Evolutionary conservation across 1,139 yeast genomes (phyloP).

Genomic region (Protomyces arabidopsidicola): DNA sequence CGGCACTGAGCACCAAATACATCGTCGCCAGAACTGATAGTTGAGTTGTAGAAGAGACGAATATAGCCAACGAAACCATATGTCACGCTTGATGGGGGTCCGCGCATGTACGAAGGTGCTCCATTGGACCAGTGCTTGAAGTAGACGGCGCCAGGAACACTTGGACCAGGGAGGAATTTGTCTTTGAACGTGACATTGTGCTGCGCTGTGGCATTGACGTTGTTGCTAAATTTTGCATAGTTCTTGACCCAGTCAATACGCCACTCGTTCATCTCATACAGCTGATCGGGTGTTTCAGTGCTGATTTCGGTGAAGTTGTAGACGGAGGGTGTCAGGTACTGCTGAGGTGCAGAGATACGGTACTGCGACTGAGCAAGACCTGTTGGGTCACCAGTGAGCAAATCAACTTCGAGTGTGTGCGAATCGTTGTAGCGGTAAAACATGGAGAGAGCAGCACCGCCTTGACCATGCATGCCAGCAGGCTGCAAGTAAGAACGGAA

Average conservation of each 20-base stretch:
- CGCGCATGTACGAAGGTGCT: neutral
- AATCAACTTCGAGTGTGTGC: slow-evolving; percentile 9
- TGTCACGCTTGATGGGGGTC: neutral
- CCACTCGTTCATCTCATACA: slow-evolving; percentile 15
- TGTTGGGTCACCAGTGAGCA: slow-evolving; percentile 1
- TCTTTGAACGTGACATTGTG: neutral
- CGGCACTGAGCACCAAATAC: slow-evolving; percentile 21
- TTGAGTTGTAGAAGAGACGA: slow-evolving; percentile 21
- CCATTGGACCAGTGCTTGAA: slow-evolving; percentile 26
- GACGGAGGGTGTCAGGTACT: neutral
- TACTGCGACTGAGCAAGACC: slow-evolving; percentile 3
- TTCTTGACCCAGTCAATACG: slow-evolving; percentile 17
- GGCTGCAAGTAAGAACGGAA: slow-evolving; percentile 20
- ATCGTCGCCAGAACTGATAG: slow-evolving; percentile 13
- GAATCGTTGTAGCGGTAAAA: slow-evolving; percentile 21
- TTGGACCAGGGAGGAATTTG: neutral
- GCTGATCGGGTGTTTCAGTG: neutral
- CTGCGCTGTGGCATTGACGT: slow-evolving; percentile 1
- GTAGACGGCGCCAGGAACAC: slow-evolving; percentile 19
- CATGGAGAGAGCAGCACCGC: slow-evolving; percentile 18
- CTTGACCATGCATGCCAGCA: slow-evolving; percentile 1
- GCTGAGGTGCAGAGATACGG: slow-evolving; percentile 4
- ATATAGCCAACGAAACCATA: slow-evolving; percentile 19
- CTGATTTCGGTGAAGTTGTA: slow-evolving; percentile 10
- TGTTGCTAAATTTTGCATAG: neutral